phyloP scores from a whole-genome alignment of 208 protist species.

The Strigomonas culicis region DNA sequence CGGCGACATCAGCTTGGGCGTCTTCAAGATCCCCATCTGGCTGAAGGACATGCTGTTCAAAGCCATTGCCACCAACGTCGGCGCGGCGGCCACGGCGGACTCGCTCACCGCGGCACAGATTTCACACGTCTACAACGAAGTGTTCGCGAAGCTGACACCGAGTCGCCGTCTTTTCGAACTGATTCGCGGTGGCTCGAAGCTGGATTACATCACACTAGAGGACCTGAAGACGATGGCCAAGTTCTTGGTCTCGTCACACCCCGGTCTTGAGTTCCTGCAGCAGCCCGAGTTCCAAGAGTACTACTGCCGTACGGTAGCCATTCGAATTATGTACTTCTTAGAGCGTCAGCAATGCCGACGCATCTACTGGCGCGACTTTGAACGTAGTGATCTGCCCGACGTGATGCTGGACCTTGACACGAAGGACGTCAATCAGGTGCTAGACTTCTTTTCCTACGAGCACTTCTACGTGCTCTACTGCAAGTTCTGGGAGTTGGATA shows the following conservation, averaged over 20 bases:
- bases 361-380: constrained; percentile 85
- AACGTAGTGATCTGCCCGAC: constrained; percentile 81
- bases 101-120: constrained; percentile 53
- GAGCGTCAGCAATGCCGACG: constrained; percentile 73
- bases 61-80: constrained; percentile 30
- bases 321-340: constrained; percentile 94
- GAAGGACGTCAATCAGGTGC: constrained; percentile 86
- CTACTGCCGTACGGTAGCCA: constrained; percentile 94
- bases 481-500: constrained; percentile 98
- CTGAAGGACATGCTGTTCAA: constrained; percentile 77
- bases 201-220: constrained; percentile 59
- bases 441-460: constrained; percentile 97
- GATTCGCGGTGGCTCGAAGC: constrained; percentile 39
- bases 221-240: constrained; percentile 62
- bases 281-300: constrained; percentile 95
- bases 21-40: constrained; percentile 81
- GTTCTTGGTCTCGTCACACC: constrained; percentile 83
- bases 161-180: constrained; percentile 79
- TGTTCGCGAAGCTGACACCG: constrained; percentile 43
- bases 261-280: constrained; percentile 92
- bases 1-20: constrained; percentile 54
- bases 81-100: constrained; percentile 24
- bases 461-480: constrained; percentile 99
- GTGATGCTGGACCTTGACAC: constrained; percentile 74
- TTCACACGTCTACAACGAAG: constrained; percentile 46